Conservation (phyloP, 139 green algal genomes). For the Desmodesmus armatus region DNA sequence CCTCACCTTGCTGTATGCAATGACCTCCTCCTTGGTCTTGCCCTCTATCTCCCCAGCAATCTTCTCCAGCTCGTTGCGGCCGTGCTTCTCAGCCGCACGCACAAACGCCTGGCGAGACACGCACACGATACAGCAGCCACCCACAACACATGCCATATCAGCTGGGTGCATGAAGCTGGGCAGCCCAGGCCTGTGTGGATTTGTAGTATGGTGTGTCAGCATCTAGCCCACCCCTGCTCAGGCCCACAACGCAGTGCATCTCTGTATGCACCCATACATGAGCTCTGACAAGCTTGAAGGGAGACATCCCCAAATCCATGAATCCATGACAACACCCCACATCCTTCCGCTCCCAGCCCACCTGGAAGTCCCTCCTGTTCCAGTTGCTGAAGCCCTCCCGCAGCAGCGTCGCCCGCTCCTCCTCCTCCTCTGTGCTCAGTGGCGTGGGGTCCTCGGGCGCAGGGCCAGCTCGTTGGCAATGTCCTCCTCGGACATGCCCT, state of each 20-base stretch:
- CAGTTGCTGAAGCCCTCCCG: constrained; percentile 91
- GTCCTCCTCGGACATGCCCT: constrained; percentile 82
- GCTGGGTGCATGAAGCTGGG: too few species aligned
- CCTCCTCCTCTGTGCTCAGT: constrained; percentile 91
- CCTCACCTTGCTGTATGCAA: constrained; percentile 60
- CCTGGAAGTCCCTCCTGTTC: constrained; percentile 93
- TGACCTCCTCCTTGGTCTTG: constrained; percentile 93
- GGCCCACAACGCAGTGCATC: too few species aligned
- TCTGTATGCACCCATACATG: too few species aligned
- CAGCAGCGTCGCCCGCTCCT: constrained; percentile 74
- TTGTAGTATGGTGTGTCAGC: too few species aligned
- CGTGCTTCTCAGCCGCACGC: constrained; percentile 92
- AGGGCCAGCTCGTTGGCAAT: constrained; percentile 65
- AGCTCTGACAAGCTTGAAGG: too few species aligned
- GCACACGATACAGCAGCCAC: not conserved
- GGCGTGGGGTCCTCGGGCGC: constrained; percentile 81
- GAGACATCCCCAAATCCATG: too few species aligned
- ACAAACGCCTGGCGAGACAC: constrained; percentile 81
- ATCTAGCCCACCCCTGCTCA: too few species aligned
- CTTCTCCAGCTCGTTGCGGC: constrained; percentile 77
- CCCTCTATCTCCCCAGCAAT: constrained; percentile 94
- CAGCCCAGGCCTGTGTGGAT: too few species aligned
- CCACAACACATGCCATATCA: too few species aligned
- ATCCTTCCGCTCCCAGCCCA: constrained; percentile 45
- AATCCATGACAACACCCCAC: constrained; percentile 10